Evolutionary conservation across 495 filamentous ascomycete genomes (phyloP).

Genomic region (Talaromyces ruber): DNA sequence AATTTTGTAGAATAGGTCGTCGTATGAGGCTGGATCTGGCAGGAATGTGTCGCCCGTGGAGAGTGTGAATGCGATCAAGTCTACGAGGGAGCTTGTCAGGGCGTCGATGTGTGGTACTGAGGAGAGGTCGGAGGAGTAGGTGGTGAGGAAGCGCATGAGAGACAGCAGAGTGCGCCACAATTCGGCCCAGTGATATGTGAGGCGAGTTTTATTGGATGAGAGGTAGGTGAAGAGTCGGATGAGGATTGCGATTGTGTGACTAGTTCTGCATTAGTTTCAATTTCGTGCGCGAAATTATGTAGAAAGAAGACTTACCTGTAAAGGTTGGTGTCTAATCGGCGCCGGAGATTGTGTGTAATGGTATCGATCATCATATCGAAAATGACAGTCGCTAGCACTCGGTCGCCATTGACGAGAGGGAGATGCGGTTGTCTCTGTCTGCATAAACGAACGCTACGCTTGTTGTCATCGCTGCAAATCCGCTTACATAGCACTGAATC

Average conservation of each 20-base stretch:
- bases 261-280: neutral
- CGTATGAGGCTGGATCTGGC: slow-evolving; percentile 80
- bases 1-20: slow-evolving; percentile 97
- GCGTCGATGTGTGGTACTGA: slow-evolving; percentile 50
- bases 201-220: slow-evolving; percentile 64
- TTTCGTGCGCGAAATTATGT: neutral
- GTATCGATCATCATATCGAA: slow-evolving; percentile 83
- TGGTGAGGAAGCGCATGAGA: slow-evolving; percentile 83
- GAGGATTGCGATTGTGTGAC: slow-evolving; percentile 60
- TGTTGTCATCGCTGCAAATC: slow-evolving; percentile 74
- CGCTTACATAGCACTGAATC: slow-evolving; percentile 77
- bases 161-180: slow-evolving; percentile 86
- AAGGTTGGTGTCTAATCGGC: slow-evolving; percentile 73
- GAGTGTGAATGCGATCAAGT: slow-evolving; percentile 80
- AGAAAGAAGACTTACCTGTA: slow-evolving; percentile 50
- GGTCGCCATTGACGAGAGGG: slow-evolving; percentile 62
- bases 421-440: slow-evolving; percentile 84
- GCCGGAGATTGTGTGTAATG: slow-evolving; percentile 87
- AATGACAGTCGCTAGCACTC: slow-evolving; percentile 63
- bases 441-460: slow-evolving; percentile 70
- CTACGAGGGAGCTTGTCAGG: slow-evolving; percentile 50
- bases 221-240: slow-evolving; percentile 77
- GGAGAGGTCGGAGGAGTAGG: slow-evolving; percentile 69
- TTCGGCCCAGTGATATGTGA: slow-evolving; percentile 91
- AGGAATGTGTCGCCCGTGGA: slow-evolving; percentile 85